These are phyloP conservation scores for Dendrobium nobile DNA, from an alignment of 106 monocot species.

Conservation along the genomic window DNA sequence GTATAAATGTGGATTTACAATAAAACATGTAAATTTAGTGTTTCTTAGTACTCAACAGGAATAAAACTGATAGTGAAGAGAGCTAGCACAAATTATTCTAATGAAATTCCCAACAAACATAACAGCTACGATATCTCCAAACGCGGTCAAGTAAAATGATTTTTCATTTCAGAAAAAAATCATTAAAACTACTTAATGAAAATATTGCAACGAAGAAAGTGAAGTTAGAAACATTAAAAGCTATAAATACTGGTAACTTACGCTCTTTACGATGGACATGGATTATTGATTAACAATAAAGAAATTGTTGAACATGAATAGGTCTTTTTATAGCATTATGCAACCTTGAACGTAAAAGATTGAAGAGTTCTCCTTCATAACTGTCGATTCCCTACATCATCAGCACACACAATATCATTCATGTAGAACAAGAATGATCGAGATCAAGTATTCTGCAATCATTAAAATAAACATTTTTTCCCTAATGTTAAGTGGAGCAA, in stretches of 20 bases:
- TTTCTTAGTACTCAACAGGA: constrained; percentile 56
- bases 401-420: background rate
- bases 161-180: background rate
- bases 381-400: constrained; percentile 26
- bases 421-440: background rate
- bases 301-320: constrained; percentile 9
- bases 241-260: constrained; percentile 19
- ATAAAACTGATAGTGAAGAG: constrained; percentile 96
- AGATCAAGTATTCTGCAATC: background rate
- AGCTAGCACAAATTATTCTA: constrained; percentile 79
- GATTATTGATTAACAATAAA: constrained; percentile 27
- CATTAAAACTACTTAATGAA: background rate
- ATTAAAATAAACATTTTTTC: too few relatives aligned
- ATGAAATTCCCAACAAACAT: constrained; percentile 98
- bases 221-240: background rate
- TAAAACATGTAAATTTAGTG: background rate
- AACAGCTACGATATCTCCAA: constrained; percentile 63
- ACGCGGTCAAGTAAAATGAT: constrained; percentile 4
- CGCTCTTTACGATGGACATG: constrained; percentile 46
- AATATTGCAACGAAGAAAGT: background rate
- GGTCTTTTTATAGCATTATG: constrained; percentile 15
- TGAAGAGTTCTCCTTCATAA: constrained; percentile 71
- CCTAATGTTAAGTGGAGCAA: too few relatives aligned
- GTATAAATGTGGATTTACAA: background rate
- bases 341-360: constrained; percentile 37